Evolutionary conservation across 2,329 filamentous ascomycete species (phyloP).

Genomic region (Colletotrichum truncatum): DNA sequence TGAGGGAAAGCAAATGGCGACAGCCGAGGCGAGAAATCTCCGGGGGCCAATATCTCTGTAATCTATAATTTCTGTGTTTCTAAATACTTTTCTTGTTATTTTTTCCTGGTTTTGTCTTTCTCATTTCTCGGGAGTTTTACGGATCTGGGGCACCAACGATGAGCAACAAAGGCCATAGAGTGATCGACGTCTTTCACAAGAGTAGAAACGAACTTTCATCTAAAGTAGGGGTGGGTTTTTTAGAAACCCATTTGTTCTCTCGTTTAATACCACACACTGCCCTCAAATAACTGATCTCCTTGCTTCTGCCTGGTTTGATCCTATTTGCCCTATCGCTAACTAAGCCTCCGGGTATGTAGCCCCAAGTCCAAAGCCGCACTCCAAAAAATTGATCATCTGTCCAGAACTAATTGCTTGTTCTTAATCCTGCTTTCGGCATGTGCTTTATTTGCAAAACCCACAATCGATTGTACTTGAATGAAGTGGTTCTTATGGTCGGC

Average conservation of each 20-base stretch:
- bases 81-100: background rate
- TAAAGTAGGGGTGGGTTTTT: background rate
- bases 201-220: background rate
- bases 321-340: too few relatives aligned
- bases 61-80: background rate
- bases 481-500: too few relatives aligned
- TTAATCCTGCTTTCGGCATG: too few relatives aligned
- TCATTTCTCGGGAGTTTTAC: background rate
- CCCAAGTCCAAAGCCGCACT: too few relatives aligned
- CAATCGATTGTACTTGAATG: too few relatives aligned
- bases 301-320: too few relatives aligned
- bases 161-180: background rate
- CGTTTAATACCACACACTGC: too few relatives aligned
- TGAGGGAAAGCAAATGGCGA: background rate
- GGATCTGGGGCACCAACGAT: background rate
- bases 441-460: too few relatives aligned
- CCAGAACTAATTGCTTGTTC: too few relatives aligned
- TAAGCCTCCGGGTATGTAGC: too few relatives aligned
- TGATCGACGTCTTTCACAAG: background rate
- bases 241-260: background rate
- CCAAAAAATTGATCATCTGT: too few relatives aligned
- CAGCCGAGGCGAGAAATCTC: background rate
- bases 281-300: too few relatives aligned
- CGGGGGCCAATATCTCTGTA: background rate
- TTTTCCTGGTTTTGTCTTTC: background rate